phyloP scores from a whole-genome alignment of 2,329 filamentous ascomycete genomes.

The Claviceps cyperi region DNA sequence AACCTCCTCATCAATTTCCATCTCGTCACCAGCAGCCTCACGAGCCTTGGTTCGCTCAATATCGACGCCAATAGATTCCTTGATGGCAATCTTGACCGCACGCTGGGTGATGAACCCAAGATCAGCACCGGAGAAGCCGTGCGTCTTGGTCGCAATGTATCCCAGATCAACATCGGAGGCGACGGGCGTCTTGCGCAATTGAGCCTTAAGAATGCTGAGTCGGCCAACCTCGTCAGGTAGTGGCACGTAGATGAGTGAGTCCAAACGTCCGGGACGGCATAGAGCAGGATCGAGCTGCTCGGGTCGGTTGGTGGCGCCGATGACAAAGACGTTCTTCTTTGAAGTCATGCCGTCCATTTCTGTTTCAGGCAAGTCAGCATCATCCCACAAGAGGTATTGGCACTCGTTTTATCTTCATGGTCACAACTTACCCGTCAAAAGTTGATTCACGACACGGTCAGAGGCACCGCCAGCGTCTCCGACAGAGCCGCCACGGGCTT shows the following conservation, averaged over 20 bases:
- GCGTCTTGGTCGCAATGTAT: conserved; percentile 91
- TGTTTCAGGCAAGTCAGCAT: conserved; percentile 29
- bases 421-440: conserved; percentile 65
- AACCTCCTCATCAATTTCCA: conserved; percentile 51
- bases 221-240: conserved; percentile 85
- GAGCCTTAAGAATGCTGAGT: conserved; percentile 79
- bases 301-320: conserved; percentile 94
- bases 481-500: conserved; percentile 92
- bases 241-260: conserved; percentile 96
- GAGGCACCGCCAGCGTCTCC: conserved; percentile 96
- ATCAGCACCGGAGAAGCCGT: conserved; percentile 99
- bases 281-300: conserved; percentile 97
- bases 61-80: conserved; percentile 79
- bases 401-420: too few species aligned
- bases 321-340: conserved; percentile 99
- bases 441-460: conserved; percentile 99
- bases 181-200: conserved; percentile 96
- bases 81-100: conserved; percentile 98
- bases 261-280: conserved; percentile 95
- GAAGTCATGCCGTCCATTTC: conserved; percentile 99
- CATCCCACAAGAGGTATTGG: not conserved
- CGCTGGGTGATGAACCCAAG: conserved; percentile 97
- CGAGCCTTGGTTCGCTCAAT: conserved; percentile 85
- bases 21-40: conserved; percentile 72
- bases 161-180: conserved; percentile 72